These are phyloP conservation scores for Penicillium ochrochloron DNA, from an alignment of 495 filamentous ascomycete species.

Conservation along the genomic window DNA sequence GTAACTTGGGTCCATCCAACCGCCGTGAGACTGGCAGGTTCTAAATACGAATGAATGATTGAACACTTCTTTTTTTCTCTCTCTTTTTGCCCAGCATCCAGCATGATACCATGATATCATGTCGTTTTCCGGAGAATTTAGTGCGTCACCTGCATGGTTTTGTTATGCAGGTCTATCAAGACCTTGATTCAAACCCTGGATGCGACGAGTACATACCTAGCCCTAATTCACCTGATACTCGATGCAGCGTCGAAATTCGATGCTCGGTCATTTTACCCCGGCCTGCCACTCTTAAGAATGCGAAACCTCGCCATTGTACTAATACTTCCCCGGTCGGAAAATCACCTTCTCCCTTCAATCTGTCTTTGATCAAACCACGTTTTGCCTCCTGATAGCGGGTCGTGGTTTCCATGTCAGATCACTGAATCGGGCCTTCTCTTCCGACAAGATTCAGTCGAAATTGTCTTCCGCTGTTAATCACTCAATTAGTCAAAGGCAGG, in stretches of 20 bases:
- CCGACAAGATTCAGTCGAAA: not conserved
- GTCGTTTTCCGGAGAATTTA: slow-evolving; percentile 5
- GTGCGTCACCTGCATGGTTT: slow-evolving; percentile 11
- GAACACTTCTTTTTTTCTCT: not conserved
- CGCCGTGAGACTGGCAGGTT: slow-evolving; percentile 49
- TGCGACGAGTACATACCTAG: slow-evolving; percentile 18
- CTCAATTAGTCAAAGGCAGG: slow-evolving; percentile 8
- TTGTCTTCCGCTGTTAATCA: slow-evolving; percentile 8
- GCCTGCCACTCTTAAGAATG: slow-evolving; percentile 28
- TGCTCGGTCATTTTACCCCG: slow-evolving; percentile 6
- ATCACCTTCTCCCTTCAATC: not conserved
- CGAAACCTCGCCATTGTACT: slow-evolving; percentile 3
- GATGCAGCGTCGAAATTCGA: slow-evolving; percentile 15
- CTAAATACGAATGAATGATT: slow-evolving; percentile 27
- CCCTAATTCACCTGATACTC: slow-evolving; percentile 16
- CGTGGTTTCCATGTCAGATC: not conserved
- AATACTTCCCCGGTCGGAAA: not conserved
- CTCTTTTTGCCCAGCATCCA: slow-evolving; percentile 2
- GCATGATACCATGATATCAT: slow-evolving; percentile 12
- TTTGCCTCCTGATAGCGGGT: not conserved
- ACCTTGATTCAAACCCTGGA: not conserved
- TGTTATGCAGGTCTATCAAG: slow-evolving; percentile 1
- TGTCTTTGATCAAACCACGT: not conserved
- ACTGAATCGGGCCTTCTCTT: slow-evolving; percentile 16
- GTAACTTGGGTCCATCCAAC: slow-evolving; percentile 21